Evolutionary conservation across 352 stramenopile genomes (phyloP), one percentile per base, ranked within the genome.

Genomic region (Phytophthora meadii): DNA sequence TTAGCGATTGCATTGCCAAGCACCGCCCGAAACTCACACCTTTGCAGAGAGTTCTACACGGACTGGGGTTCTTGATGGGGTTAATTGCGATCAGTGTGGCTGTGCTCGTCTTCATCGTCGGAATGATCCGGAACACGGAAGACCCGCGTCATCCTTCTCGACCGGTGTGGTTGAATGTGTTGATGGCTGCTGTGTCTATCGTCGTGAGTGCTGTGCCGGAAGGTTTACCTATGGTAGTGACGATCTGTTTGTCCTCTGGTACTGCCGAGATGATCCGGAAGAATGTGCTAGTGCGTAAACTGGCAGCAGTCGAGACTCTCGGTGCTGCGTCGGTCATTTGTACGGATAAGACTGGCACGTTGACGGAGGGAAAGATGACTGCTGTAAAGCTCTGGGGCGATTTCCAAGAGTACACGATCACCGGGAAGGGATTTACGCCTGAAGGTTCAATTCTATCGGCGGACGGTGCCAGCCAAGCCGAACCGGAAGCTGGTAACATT

Each of bases 271-370:
- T 95, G 88, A 74, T 89, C 28, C 78, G 79, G 49, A 86, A 89
- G 64, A 79, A 93, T 60, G 87, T 93, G 37, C 79, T 95, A 0
- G 85, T 97, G 3, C 88, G 92, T 45, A 95, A 97, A 61, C 78
- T 97, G 25, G 81, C 88, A 4, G 82, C 93, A 5, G 79, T 93
- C 12, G 77, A 92, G 63, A 92, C 82, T 28, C 89, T 98, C 51
- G 92, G 88, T 14, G 90, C 95, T 4, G 95, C 93, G 3, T 97
- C 92, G 5, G 92, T 98, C 0, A 95, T 97, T 49, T 98, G 84
- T 48, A 92, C 84, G 0, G 96, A 99, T 74, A 99, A 99, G 80
- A 99, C 96, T 0, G 96, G 96, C 9, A 99, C 96, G 10, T 70
- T 99, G 11, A 99, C 96, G 0, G 84, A 93, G 40, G 87, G 87